phyloP scores from a whole-genome alignment of 2,329 filamentous ascomycete genomes.

The Exophiala phaeomuriformis region DNA sequence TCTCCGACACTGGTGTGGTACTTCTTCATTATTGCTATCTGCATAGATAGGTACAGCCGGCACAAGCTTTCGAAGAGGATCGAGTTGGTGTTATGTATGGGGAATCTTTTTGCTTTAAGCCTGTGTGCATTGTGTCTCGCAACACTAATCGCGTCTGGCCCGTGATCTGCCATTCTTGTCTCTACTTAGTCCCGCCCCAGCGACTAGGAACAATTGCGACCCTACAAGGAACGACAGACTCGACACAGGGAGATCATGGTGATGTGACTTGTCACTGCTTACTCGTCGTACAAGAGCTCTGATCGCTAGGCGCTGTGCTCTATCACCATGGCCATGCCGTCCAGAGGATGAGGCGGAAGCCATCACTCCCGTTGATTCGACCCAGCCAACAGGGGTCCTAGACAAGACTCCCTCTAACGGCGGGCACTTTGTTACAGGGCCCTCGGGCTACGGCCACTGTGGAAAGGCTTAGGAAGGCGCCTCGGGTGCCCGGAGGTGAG shows the following conservation, averaged over 20 bases:
- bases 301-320: not conserved
- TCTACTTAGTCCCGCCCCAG: conserved; percentile 1
- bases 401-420: not conserved
- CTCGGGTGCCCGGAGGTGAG: not conserved
- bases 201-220: conserved; percentile 10
- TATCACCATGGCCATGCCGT: not conserved
- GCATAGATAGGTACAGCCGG: not conserved
- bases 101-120: too few relatives aligned
- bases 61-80: not conserved
- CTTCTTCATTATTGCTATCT: not conserved
- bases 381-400: not conserved
- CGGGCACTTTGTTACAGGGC: conserved; percentile 1
- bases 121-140: not conserved
- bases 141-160: conserved; percentile 2
- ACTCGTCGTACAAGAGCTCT: not conserved
- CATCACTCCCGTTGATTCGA: conserved; percentile 3
- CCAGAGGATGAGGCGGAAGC: not conserved
- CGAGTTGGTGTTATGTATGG: not conserved
- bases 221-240: not conserved
- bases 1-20: not conserved
- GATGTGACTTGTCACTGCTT: conserved; percentile 5
- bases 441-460: not conserved
- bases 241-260: not conserved
- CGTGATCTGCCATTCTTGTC: conserved; percentile 7
- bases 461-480: not conserved